phyloP scores from a whole-genome alignment of 2,329 filamentous ascomycete species.

The Trichoderma harzianum region DNA sequence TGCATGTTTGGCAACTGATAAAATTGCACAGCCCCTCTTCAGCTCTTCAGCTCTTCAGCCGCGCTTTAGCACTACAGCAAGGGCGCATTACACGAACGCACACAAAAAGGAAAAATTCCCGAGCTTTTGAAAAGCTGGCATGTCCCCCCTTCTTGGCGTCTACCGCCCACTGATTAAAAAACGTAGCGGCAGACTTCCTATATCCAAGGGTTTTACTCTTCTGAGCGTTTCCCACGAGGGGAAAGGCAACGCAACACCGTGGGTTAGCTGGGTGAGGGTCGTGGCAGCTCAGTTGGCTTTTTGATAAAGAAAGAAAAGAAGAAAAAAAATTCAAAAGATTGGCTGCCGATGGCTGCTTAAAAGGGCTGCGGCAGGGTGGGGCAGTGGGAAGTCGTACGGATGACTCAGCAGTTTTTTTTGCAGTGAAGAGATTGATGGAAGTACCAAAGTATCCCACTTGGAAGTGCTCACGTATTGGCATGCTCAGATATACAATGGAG shows the following conservation, averaged over 20 bases:
- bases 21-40: background rate
- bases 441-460: background rate
- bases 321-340: slow-evolving; percentile 33
- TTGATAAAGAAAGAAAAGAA: slow-evolving; percentile 54
- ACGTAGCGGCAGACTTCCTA: slow-evolving; percentile 59
- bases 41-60: background rate
- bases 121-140: slow-evolving; percentile 27
- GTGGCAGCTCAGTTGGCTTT: slow-evolving; percentile 63
- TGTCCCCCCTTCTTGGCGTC: slow-evolving; percentile 63
- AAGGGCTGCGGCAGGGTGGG: slow-evolving; percentile 1
- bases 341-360: slow-evolving; percentile 19
- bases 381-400: slow-evolving; percentile 8
- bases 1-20: background rate
- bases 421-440: background rate
- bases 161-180: slow-evolving; percentile 44
- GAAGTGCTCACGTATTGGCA: background rate
- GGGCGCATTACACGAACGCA: slow-evolving; percentile 6
- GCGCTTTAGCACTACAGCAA: background rate
- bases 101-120: background rate
- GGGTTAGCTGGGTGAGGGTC: slow-evolving; percentile 55
- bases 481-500: background rate
- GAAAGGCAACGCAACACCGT: slow-evolving; percentile 64
- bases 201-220: slow-evolving; percentile 58
- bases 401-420: slow-evolving; percentile 14
- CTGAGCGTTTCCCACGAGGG: slow-evolving; percentile 50